A percentile compares a stretch with the other conserved stretches of the same genome.
Conservation (phyloP, 2,329 filamentous ascomycete genomes). For the Pyricularia sp. region DNA sequence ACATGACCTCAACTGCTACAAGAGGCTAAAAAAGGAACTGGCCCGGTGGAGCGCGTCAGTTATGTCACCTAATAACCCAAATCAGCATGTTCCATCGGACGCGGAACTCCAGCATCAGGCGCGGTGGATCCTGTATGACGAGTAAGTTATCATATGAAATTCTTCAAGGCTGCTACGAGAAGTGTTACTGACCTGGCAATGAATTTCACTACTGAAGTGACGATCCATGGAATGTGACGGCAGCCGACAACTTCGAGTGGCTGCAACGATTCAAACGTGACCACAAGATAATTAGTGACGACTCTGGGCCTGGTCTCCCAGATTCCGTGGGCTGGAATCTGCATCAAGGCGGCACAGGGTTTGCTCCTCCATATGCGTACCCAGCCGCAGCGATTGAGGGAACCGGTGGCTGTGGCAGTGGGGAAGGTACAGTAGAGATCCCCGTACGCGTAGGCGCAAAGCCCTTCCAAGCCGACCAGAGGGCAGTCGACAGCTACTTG, state of each 20-base stretch:
- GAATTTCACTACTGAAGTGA: conserved; percentile 28
- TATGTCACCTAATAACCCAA: conserved; percentile 52
- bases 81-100: conserved; percentile 47
- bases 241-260: conserved; percentile 56
- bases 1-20: conserved; percentile 52
- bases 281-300: conserved; percentile 37
- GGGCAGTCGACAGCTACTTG: conserved; percentile 38
- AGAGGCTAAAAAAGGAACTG: conserved; percentile 43
- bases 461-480: conserved; percentile 31
- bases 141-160: conserved; percentile 30
- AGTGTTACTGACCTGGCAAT: background rate
- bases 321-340: conserved; percentile 32
- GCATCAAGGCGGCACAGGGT: conserved; percentile 42
- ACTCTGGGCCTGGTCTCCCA: conserved; percentile 40
- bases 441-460: conserved; percentile 26
- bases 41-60: conserved; percentile 40
- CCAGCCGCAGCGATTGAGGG: conserved; percentile 12
- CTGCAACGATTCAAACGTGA: conserved; percentile 52
- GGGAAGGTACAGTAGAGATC: conserved; percentile 15
- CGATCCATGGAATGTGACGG: conserved; percentile 55
- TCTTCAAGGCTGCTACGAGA: background rate
- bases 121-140: conserved; percentile 53
- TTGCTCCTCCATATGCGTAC: conserved; percentile 43
- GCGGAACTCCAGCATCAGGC: conserved; percentile 56
- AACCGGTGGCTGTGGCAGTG: background rate